Evolutionary conservation across 805 yeast genomes (phyloP).

Genomic region (Pichia rugopelliculosa): DNA sequence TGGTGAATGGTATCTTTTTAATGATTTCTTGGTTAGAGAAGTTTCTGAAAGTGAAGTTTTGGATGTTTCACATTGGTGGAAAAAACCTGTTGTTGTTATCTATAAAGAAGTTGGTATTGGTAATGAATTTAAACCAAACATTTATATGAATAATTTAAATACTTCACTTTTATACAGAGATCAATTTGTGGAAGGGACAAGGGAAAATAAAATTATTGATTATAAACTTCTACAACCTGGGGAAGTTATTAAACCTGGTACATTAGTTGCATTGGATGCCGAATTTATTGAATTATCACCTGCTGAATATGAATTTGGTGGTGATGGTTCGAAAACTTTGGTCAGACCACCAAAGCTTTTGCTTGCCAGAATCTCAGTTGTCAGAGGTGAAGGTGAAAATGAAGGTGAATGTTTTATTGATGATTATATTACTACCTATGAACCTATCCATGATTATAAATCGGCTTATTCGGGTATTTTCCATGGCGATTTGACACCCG

Average conservation of each 20-base stretch:
- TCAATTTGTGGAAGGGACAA: constrained; percentile 59
- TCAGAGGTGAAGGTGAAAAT: constrained; percentile 62
- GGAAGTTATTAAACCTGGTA: constrained; percentile 70
- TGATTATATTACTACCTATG: constrained; percentile 76
- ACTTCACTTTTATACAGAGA: constrained; percentile 65
- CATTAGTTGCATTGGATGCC: constrained; percentile 89
- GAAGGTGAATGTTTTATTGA: constrained; percentile 82
- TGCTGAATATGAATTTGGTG: constrained; percentile 70
- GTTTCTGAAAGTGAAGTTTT: constrained; percentile 73
- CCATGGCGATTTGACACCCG: constrained; percentile 79
- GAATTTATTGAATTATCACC: constrained; percentile 83
- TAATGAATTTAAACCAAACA: constrained; percentile 38
- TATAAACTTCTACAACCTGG: constrained; percentile 58
- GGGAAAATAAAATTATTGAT: constrained; percentile 52
- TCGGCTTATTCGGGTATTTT: constrained; percentile 93
- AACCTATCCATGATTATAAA: constrained; percentile 71
- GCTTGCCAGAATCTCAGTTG: constrained; percentile 82
- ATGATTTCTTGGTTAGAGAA: constrained; percentile 81
- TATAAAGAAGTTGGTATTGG: constrained; percentile 48
- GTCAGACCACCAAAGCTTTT: constrained; percentile 70
- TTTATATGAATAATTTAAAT: constrained; percentile 48
- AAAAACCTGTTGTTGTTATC: constrained; percentile 64
- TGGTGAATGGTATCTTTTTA: constrained; percentile 69
- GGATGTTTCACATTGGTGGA: constrained; percentile 70
- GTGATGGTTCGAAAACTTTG: constrained; percentile 61